These are phyloP conservation scores for Tremella yokohamensis DNA, from an alignment of 768 basidiomycete genomes.

Conservation along the genomic window DNA sequence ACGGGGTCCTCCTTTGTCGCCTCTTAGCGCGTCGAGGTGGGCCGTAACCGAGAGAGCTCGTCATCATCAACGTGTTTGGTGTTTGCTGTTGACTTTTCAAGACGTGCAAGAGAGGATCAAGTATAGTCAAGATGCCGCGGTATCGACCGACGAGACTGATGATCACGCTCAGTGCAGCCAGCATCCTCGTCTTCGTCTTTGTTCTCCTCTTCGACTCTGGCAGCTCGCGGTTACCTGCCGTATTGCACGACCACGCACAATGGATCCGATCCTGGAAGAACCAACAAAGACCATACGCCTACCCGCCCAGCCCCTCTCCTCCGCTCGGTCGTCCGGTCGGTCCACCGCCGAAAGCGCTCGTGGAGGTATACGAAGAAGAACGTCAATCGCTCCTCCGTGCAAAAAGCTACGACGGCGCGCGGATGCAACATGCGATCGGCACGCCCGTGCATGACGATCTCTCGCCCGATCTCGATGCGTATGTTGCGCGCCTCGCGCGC, in stretches of 20 bases:
- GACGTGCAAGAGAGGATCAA: too few species aligned
- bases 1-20: too few species aligned
- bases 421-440: background rate
- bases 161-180: too few species aligned
- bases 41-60: too few species aligned
- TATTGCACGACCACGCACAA: background rate
- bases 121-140: too few species aligned
- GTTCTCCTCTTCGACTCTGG: too few species aligned
- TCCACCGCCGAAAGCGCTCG: background rate
- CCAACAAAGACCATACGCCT: background rate
- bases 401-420: background rate
- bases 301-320: background rate
- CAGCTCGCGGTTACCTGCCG: too few species aligned
- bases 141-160: too few species aligned
- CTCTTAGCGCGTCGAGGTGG: too few species aligned
- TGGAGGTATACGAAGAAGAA: constrained; percentile 12
- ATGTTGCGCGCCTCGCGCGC: constrained; percentile 1
- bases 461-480: constrained; percentile 7
- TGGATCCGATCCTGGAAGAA: constrained; percentile 2
- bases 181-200: too few species aligned
- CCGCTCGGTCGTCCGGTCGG: background rate
- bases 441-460: constrained; percentile 4
- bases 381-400: constrained; percentile 6
- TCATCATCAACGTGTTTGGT: too few species aligned
- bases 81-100: too few species aligned